Conservation (phyloP, 129 eudicot genomes). For the Escallonia herrerae region DNA sequence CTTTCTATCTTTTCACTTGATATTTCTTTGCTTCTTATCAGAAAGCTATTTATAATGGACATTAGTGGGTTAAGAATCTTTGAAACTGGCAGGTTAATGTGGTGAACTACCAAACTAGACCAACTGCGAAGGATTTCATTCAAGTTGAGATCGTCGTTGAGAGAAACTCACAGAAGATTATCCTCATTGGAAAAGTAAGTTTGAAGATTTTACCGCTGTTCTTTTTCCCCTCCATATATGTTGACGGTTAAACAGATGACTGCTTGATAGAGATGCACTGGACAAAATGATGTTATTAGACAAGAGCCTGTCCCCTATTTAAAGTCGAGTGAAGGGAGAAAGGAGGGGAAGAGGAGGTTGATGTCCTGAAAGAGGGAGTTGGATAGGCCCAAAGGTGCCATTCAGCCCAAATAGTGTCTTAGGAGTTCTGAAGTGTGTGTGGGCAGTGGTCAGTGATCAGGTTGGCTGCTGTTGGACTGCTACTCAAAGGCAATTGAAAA, state of each 20-base stretch:
- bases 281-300: neutral
- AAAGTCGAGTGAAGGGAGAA: neutral
- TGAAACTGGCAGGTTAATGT: slow-evolving; percentile 69
- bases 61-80: neutral
- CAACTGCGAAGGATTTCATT: slow-evolving; percentile 91
- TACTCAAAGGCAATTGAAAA: no score
- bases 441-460: neutral
- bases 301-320: neutral
- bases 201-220: neutral
- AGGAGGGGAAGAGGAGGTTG: neutral
- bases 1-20: slow-evolving; percentile 3
- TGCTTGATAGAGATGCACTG: neutral
- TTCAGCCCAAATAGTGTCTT: neutral
- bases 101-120: slow-evolving; percentile 78
- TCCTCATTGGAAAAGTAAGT: slow-evolving; percentile 84
- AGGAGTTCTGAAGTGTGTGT: neutral
- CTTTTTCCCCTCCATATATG: neutral
- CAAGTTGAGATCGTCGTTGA: slow-evolving; percentile 96
- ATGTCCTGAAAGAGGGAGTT: neutral
- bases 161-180: slow-evolving; percentile 89
- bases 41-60: neutral
- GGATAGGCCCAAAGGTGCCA: neutral
- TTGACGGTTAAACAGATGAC: neutral
- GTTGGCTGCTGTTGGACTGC: no score
- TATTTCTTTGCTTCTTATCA: neutral